Base-by-base conservation (phyloP, 2,329 filamentous ascomycete species). In the Aureobasidium sp. region DNA sequence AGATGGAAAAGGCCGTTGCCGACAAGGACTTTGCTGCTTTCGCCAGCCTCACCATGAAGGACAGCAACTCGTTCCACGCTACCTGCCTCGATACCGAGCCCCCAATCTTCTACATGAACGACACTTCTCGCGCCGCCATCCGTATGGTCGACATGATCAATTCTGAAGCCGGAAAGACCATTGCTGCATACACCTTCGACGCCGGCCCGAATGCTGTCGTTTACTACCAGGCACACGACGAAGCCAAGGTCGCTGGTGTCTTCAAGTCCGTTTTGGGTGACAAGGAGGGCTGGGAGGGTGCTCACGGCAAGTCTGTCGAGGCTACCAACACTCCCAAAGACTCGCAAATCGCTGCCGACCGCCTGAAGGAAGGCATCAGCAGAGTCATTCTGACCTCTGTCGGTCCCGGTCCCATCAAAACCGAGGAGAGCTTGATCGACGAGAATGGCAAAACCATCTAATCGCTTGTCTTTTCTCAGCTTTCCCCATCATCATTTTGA, bases 71-170 rank as follows among this genome's bases (percentile, higher is more conserved):
- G 64, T 99, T 99, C 85, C 94, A 99, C 76, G 90, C 94, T 41
- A 91, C 88, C 62, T 97, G 94, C 74, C 80, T 95, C 69, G 94
- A 99, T 74, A 97, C 94, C 1, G 91, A 91, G 77, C 94, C 95
- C 48, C 94, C 95, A 20, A 99, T 99, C 73, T 97, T 96, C 77
- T 99, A 99, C 81, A 87, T 99, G 82, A 99, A 97, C 77, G 94
- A 99, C 73, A 87, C 93, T 17, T 93, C 88, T 22, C 82, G 89
- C 41, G 91, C 93, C 1, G 91, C 93, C 6, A 90, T 99, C 64
- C 84, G 90, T 58, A 86, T 91, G 17, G 92, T 97, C 34, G 91
- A 99, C 78, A 83, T 87, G 68, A 90, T 97, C 78, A 99, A 99
- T 72, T 81, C 82, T 60, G 82, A 83, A 27, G 90, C 89, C 5